Evolutionary conservation across 768 basidiomycete species (phyloP).

Genomic region (Candolleomyces aberdarensis): DNA sequence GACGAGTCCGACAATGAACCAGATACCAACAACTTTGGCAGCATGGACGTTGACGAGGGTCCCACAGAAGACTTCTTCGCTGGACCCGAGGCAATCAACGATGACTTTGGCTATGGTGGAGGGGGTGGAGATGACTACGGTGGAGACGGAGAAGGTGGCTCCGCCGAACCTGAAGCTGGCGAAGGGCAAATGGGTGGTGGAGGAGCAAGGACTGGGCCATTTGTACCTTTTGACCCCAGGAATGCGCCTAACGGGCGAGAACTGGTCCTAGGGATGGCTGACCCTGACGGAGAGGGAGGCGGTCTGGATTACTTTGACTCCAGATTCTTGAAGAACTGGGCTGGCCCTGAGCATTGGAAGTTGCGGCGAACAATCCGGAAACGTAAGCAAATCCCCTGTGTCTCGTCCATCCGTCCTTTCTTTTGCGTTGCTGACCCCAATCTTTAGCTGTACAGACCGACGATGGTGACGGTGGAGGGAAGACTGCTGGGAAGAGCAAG

Average conservation of each 20-base stretch:
- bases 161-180: slow-evolving; percentile 30
- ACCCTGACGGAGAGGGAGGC: slow-evolving; percentile 50
- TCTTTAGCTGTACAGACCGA: slow-evolving; percentile 20
- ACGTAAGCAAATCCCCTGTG: slow-evolving; percentile 44
- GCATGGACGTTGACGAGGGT: slow-evolving; percentile 17
- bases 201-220: slow-evolving; percentile 41
- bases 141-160: slow-evolving; percentile 38
- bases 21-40: slow-evolving; percentile 37
- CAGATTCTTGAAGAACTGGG: slow-evolving; percentile 90
- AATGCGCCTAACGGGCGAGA: slow-evolving; percentile 73
- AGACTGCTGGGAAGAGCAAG: slow-evolving; percentile 51
- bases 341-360: slow-evolving; percentile 99
- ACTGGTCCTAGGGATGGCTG: slow-evolving; percentile 83
- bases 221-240: slow-evolving; percentile 84
- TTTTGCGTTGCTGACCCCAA: not conserved
- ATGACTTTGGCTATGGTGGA: slow-evolving; percentile 28
- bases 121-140: slow-evolving; percentile 38
- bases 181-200: slow-evolving; percentile 35
- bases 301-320: slow-evolving; percentile 90
- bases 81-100: slow-evolving; percentile 43
- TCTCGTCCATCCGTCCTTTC: not conserved
- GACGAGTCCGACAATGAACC: slow-evolving; percentile 35
- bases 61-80: slow-evolving; percentile 31
- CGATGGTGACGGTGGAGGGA: slow-evolving; percentile 37
- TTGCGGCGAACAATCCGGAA: slow-evolving; percentile 75